phyloP scores from a whole-genome alignment of 2,329 filamentous ascomycete genomes.

The Akanthomyces uredinophilus region DNA sequence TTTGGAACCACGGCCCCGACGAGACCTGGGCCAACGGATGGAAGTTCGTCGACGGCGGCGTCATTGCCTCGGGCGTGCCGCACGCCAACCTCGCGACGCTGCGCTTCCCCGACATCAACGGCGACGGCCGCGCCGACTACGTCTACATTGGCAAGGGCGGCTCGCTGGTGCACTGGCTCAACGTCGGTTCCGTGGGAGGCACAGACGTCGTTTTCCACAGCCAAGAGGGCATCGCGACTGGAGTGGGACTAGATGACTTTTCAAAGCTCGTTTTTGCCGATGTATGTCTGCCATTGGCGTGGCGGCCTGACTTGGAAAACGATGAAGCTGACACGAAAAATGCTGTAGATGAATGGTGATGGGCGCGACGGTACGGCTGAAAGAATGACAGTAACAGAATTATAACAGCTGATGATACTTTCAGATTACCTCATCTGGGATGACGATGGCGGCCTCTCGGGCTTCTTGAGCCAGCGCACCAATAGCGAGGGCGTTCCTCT shows the following conservation, averaged over 20 bases:
- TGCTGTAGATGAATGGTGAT: slow-evolving; percentile 14
- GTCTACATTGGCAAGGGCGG: slow-evolving; percentile 21
- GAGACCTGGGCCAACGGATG: slow-evolving; percentile 19
- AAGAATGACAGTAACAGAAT: neutral
- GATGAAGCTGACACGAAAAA: neutral
- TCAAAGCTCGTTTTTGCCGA: slow-evolving; percentile 19
- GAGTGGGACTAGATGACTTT: slow-evolving; percentile 14
- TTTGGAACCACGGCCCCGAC: slow-evolving; percentile 21
- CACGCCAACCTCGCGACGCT: slow-evolving; percentile 22
- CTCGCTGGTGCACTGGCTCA: slow-evolving; percentile 19
- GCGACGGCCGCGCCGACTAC: slow-evolving; percentile 24
- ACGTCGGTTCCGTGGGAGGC: slow-evolving; percentile 18
- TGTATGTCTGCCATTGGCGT: neutral
- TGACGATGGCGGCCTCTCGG: slow-evolving; percentile 16
- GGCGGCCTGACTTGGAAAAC: too few relatives aligned
- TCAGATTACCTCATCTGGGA: slow-evolving; percentile 20
- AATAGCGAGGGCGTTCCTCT: slow-evolving; percentile 17
- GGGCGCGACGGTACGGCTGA: slow-evolving; percentile 13
- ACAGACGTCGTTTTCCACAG: slow-evolving; percentile 15
- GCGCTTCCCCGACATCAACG: slow-evolving; percentile 24
- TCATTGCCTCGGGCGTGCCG: slow-evolving; percentile 21
- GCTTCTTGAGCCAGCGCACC: slow-evolving; percentile 17
- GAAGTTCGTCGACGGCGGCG: slow-evolving; percentile 20
- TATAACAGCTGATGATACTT: neutral
- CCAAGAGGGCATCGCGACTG: slow-evolving; percentile 17